Conservation (phyloP, 306 rosid genomes). For the Albizia julibrissin region DNA sequence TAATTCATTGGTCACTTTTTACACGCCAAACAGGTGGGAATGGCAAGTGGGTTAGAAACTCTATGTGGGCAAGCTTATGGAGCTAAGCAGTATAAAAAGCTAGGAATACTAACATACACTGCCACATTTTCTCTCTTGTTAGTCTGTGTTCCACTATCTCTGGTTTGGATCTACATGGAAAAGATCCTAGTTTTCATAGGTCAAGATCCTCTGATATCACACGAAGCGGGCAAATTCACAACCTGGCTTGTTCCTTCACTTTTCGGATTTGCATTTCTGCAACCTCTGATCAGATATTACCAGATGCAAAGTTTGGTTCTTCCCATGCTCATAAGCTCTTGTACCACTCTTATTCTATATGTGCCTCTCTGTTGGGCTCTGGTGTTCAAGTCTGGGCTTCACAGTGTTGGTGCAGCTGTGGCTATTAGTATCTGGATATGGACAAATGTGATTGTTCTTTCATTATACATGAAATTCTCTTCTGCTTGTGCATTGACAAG, state of each 20-base stretch:
- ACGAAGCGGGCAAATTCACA: conserved; percentile 62
- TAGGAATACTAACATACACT: conserved; percentile 58
- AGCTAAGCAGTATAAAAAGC: conserved; percentile 50
- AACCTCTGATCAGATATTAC: conserved; percentile 63
- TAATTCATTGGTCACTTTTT: neutral
- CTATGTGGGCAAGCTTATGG: conserved; percentile 68
- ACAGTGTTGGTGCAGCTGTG: conserved; percentile 70
- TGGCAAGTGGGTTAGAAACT: conserved; percentile 68
- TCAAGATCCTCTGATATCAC: conserved; percentile 79
- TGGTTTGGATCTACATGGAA: conserved; percentile 65
- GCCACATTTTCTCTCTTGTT: conserved; percentile 58
- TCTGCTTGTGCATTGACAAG: conserved; percentile 55
- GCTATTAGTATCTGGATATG: conserved; percentile 70
- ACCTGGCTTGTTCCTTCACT: conserved; percentile 74
- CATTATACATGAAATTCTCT: conserved; percentile 56
- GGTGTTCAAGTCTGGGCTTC: conserved; percentile 61
- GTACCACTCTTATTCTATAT: conserved; percentile 45
- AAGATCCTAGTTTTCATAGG: conserved; percentile 60
- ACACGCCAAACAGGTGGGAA: conserved; percentile 44
- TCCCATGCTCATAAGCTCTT: conserved; percentile 64
- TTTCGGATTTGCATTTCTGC: conserved; percentile 66
- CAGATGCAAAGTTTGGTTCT: conserved; percentile 65
- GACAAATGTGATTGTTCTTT: conserved; percentile 62
- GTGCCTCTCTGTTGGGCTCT: conserved; percentile 70
- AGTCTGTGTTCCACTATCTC: conserved; percentile 59